These are phyloP conservation scores for Vaccinium vitisidaea DNA, from an alignment of 148 eudicot species.

Conservation along the genomic window DNA sequence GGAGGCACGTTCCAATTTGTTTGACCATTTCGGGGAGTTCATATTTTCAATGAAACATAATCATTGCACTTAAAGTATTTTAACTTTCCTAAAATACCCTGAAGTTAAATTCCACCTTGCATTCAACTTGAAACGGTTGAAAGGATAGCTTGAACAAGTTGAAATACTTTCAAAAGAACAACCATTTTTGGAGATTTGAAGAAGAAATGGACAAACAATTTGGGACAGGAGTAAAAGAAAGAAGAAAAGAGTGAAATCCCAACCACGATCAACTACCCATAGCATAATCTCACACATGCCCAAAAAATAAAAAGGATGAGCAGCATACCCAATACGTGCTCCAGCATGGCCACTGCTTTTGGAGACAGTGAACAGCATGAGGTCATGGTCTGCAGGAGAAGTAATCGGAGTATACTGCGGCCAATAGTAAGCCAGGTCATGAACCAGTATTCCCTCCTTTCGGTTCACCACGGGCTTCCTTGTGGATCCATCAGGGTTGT, in stretches of 20 bases:
- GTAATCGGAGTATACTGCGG: conserved; percentile 92
- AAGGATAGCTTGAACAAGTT: too few relatives aligned
- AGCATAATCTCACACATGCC: neutral
- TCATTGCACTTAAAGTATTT: neutral
- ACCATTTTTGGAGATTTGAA: neutral
- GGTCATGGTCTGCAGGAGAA: conserved; percentile 67
- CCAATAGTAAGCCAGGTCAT: conserved; percentile 97
- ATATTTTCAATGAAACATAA: neutral
- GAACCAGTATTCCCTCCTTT: conserved; percentile 58
- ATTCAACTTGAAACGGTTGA: too few relatives aligned
- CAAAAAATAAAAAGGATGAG: neutral
- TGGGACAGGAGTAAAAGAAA: neutral
- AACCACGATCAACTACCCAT: neutral
- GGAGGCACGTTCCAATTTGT: neutral
- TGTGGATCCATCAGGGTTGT: conserved; percentile 86
- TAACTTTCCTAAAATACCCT: neutral
- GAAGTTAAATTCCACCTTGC: neutral
- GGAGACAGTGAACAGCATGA: conserved; percentile 93
- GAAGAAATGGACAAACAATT: neutral
- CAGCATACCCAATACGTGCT: conserved; percentile 78
- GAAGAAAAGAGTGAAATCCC: neutral
- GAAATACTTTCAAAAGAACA: neutral
- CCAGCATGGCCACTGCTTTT: conserved; percentile 99
- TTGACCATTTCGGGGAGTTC: neutral
- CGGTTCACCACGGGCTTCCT: conserved; percentile 70